Conservation (phyloP, 2,329 filamentous ascomycete genomes). For the Xylariaceae sp. region DNA sequence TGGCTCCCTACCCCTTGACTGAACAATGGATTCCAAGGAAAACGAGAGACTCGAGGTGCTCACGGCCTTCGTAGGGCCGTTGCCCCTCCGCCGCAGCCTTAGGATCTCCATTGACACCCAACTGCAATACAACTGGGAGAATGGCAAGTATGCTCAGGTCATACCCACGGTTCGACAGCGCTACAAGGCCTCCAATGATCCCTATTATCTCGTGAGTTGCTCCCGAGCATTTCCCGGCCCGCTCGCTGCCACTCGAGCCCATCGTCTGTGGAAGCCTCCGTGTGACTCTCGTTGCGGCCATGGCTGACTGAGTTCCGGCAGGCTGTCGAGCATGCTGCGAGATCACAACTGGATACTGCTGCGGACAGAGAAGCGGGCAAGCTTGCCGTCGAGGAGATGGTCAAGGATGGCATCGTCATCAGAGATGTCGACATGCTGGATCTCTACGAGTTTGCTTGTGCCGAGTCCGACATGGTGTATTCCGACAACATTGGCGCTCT, state of each 20-base stretch:
- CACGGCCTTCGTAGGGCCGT: too few species aligned
- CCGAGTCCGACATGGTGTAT: slow-evolving; percentile 35
- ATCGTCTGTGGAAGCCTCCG: not conserved
- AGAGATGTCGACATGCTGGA: slow-evolving; percentile 45
- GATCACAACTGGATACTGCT: slow-evolving; percentile 44
- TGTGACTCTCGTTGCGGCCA: not conserved
- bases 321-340: slow-evolving; percentile 35
- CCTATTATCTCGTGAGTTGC: slow-evolving; percentile 34
- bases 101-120: slow-evolving; percentile 7
- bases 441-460: slow-evolving; percentile 48
- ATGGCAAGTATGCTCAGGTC: slow-evolving; percentile 45
- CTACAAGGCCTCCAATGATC: slow-evolving; percentile 40
- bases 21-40: too few species aligned
- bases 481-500: slow-evolving; percentile 41
- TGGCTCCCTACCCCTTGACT: too few species aligned
- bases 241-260: not conserved
- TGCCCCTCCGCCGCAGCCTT: too few species aligned
- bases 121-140: slow-evolving; percentile 46
- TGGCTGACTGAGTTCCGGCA: too few species aligned
- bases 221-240: not conserved
- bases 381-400: slow-evolving; percentile 36
- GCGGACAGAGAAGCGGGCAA: slow-evolving; percentile 36
- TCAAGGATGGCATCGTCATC: slow-evolving; percentile 37
- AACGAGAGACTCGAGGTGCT: too few species aligned
- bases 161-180: slow-evolving; percentile 37